Evolutionary conservation across 2,329 filamentous ascomycete species (phyloP).

Genomic region (Sporothrix mexicana): DNA sequence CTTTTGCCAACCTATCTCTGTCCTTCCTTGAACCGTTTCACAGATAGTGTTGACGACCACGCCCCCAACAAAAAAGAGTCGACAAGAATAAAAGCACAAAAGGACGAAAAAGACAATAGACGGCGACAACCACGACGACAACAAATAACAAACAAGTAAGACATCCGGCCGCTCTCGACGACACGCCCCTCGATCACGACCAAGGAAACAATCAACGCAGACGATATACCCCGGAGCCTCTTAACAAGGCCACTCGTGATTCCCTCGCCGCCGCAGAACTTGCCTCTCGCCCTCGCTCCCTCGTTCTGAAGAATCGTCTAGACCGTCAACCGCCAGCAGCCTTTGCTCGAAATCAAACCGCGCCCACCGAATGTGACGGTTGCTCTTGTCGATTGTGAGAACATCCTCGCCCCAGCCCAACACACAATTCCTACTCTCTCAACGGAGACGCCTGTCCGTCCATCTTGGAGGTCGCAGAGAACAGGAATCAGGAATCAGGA

Average conservation of each 20-base stretch:
- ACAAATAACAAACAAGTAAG: slow-evolving; percentile 15
- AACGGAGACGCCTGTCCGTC: neutral
- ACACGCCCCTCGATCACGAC: neutral
- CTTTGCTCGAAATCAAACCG: too few relatives aligned
- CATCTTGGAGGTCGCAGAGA: neutral
- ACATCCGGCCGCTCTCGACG: neutral
- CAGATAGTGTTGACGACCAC: slow-evolving; percentile 34
- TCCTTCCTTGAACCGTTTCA: slow-evolving; percentile 46
- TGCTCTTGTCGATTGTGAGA: neutral
- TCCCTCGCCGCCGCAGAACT: neutral
- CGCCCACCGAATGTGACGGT: neutral
- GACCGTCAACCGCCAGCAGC: neutral
- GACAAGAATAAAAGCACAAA: neutral
- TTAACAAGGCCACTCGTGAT: neutral
- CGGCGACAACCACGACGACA: neutral
- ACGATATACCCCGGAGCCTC: neutral
- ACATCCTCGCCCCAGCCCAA: neutral
- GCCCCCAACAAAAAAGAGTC: neutral
- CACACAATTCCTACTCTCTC: neutral
- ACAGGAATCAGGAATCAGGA: neutral
- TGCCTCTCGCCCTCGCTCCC: neutral
- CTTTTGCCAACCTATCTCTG: slow-evolving; percentile 46
- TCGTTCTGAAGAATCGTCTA: slow-evolving; percentile 2
- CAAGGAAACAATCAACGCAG: neutral
- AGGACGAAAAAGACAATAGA: neutral